Evolutionary conservation across 2,329 filamentous ascomycete genomes (phyloP).

Genomic region (Neodidymelliopsis sp.): DNA sequence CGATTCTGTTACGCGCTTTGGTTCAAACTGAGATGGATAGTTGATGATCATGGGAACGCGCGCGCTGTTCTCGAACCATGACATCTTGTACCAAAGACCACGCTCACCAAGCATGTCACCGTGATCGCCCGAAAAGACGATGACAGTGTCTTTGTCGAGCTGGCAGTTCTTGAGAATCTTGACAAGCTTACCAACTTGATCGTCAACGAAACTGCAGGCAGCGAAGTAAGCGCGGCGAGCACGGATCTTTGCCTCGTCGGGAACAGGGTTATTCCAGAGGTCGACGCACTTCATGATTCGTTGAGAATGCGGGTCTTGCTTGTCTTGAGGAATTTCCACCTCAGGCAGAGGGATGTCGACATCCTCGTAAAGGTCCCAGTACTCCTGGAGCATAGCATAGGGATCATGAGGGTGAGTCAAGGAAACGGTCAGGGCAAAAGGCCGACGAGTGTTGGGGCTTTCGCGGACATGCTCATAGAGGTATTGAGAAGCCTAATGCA

Average conservation of each 20-base stretch:
- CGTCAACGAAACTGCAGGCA: conserved; percentile 91
- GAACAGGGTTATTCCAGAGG: conserved; percentile 82
- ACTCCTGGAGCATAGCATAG: conserved; percentile 92
- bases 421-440: conserved; percentile 89
- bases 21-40: conserved; percentile 76
- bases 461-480: conserved; percentile 90
- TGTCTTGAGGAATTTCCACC: conserved; percentile 77
- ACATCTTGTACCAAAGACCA: conserved; percentile 97
- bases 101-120: conserved; percentile 96
- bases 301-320: conserved; percentile 87
- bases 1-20: conserved; percentile 80
- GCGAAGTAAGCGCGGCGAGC: conserved; percentile 91
- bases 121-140: conserved; percentile 93
- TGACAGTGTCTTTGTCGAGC: conserved; percentile 83
- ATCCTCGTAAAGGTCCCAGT: conserved; percentile 89
- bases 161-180: conserved; percentile 79
- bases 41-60: conserved; percentile 88
- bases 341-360: conserved; percentile 87
- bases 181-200: conserved; percentile 85
- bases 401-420: conserved; percentile 95
- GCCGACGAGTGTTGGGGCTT: conserved; percentile 70
- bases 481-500: conserved; percentile 73
- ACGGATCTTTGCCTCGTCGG: conserved; percentile 83
- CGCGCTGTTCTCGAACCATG: conserved; percentile 90
- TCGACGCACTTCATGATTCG: conserved; percentile 87